Evolutionary conservation across 257 asterid genomes (phyloP).

Genomic region (Asclepias syriaca): DNA sequence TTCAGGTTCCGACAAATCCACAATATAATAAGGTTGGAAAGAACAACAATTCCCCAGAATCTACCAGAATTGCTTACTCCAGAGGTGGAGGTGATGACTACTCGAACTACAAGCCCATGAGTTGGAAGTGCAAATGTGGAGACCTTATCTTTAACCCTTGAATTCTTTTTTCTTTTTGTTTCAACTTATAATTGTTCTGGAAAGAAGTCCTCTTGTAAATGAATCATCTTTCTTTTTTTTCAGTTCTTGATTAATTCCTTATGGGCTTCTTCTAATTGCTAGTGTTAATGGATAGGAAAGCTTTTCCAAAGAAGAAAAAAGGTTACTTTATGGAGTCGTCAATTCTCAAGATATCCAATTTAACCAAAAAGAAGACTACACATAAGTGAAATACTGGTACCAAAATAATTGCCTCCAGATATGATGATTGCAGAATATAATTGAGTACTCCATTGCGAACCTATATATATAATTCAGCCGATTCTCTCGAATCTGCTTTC

Average conservation of each 20-base stretch:
- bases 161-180: background rate
- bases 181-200: background rate
- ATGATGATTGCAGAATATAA: conserved; percentile 3
- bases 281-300: background rate
- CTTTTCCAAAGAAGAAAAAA: background rate
- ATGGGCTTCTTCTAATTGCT: background rate
- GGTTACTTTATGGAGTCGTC: background rate
- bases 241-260: background rate
- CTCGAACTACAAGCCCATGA: conserved; percentile 86
- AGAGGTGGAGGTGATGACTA: conserved; percentile 28
- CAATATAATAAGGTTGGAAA: conserved; percentile 26
- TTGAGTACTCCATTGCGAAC: background rate
- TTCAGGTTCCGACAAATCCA: conserved; percentile 78
- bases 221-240: conserved; percentile 1
- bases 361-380: background rate
- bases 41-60: conserved; percentile 23
- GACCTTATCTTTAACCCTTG: conserved; percentile 68
- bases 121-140: conserved; percentile 97
- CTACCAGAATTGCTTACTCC: conserved; percentile 21
- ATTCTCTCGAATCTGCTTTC: conserved; percentile 15
- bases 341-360: background rate
- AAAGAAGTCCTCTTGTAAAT: conserved; percentile 14
- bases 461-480: background rate
- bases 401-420: background rate
- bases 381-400: background rate